Base-by-base conservation (phyloP, 2,329 filamentous ascomycete genomes). In the Spiromastix sp. region DNA sequence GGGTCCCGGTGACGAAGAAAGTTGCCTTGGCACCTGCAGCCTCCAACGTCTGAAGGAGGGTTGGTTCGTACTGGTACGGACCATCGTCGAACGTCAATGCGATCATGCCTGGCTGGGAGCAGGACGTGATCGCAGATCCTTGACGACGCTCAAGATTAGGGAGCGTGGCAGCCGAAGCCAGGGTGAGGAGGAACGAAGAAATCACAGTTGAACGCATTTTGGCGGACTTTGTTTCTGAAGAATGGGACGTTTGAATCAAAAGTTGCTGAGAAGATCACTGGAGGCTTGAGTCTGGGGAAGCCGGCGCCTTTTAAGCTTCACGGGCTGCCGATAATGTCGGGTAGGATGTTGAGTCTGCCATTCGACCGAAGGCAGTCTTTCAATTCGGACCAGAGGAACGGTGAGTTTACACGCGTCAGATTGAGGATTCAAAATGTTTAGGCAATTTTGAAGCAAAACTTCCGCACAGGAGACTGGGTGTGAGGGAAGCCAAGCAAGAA, bases 81-180 rank as follows among this genome's bases (percentile, higher is more conserved):
- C 77, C 77, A 46, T 80, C 77, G 43, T 81, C 77, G 45, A 72
- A 80, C 6, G 76, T 80, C 13, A 81, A 51, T 9, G 77, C 77
- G 42, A 81, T 68, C 12, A 70, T 69, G 27, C 72, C 71, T 2
- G 66, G 59, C 2, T 60, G 55, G 11, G 42, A 47, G 43, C 63
- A 64, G 22, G 49, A 47, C 19, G 48, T 48, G 38, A 62, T 52
- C 21, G 74, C 51, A 2, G 61, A 64, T 20, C 71, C 72, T 16
- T 33, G 31, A 17, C 21, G 31, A n/a, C 8, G 18, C 12, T 31
- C 15, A 5, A 31, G 17, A 13, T 31, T 17, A 12, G 31, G 19
- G 4, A 33, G n/a, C 11, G 10, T 24, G 12, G 12, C 29, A 17
- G 31, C 31, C 19, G 31, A 33, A 16, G 31, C 31, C 19, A 33